Percentiles rank a stretch among this genome's conserved stretches.
These are phyloP conservation scores for Porphyrellus cyaneotinctus DNA, from an alignment of 768 basidiomycete species.

Conservation along the genomic window DNA sequence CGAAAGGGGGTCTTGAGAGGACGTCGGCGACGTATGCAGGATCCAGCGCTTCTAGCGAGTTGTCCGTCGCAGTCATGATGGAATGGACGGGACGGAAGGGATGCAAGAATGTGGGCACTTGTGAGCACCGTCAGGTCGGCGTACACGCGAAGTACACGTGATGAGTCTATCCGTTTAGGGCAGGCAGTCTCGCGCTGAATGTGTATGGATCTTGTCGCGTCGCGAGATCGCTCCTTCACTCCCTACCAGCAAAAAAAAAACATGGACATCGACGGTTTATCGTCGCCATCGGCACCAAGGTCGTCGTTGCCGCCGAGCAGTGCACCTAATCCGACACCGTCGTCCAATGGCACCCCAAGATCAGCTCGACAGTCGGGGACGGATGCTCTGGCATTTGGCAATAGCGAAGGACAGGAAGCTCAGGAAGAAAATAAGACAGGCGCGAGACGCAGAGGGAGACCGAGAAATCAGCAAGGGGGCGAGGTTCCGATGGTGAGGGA, in stretches of 20 bases:
- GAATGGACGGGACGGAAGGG: background rate
- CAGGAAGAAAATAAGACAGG: slow-evolving; percentile 36
- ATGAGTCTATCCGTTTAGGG: slow-evolving; percentile 33
- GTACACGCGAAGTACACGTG: slow-evolving; percentile 18
- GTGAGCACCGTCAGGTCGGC: too few relatives aligned
- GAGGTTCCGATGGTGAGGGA: slow-evolving; percentile 89
- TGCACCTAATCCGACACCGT: slow-evolving; percentile 37
- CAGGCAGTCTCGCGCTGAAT: slow-evolving; percentile 41
- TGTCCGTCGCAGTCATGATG: slow-evolving; percentile 20
- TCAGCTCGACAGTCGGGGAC: slow-evolving; percentile 37
- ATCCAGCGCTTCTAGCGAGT: slow-evolving; percentile 59
- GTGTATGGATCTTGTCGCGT: slow-evolving; percentile 21
- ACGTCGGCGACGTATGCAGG: slow-evolving; percentile 57
- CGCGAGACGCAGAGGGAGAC: slow-evolving; percentile 45
- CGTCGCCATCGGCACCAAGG: slow-evolving; percentile 52
- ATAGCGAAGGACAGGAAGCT: slow-evolving; percentile 46
- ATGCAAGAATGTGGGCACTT: too few relatives aligned
- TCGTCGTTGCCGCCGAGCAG: slow-evolving; percentile 55
- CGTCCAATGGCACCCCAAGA: slow-evolving; percentile 34
- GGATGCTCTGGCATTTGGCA: slow-evolving; percentile 53
- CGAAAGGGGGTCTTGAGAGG: slow-evolving; percentile 68
- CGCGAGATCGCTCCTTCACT: slow-evolving; percentile 19
- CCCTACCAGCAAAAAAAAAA: slow-evolving; percentile 9
- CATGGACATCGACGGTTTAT: slow-evolving; percentile 57
- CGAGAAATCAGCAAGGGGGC: slow-evolving; percentile 41